Percentiles rank a stretch among this genome's conserved stretches.
phyloP scores from a whole-genome alignment of 768 basidiomycete species.

The Agaricus bisporus region DNA sequence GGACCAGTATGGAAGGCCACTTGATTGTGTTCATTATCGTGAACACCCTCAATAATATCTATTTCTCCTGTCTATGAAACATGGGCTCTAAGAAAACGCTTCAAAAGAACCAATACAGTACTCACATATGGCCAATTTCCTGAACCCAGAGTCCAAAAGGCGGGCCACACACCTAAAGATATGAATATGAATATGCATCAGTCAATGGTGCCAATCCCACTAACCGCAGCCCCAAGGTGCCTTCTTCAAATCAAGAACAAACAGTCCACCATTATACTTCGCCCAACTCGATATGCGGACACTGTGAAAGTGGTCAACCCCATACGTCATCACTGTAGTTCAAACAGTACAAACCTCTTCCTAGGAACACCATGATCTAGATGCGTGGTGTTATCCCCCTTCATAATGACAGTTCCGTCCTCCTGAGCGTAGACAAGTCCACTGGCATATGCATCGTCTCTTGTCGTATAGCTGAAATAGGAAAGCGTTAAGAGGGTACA shows the following conservation, averaged over 20 bases:
- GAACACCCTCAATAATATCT: conserved; percentile 81
- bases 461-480: conserved; percentile 54
- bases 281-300: conserved; percentile 69
- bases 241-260: conserved; percentile 76
- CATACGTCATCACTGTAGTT: no score
- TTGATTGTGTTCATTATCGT: conserved; percentile 80
- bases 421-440: conserved; percentile 52
- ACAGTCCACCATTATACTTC: conserved; percentile 70
- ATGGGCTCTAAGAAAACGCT: neutral
- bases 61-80: conserved; percentile 63
- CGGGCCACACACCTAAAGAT: conserved; percentile 71
- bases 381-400: conserved; percentile 62
- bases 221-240: conserved; percentile 88
- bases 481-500: neutral
- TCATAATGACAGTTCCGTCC: conserved; percentile 65
- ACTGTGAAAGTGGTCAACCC: conserved; percentile 26
- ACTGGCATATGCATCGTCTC: conserved; percentile 42
- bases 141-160: conserved; percentile 70
- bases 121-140: conserved; percentile 57
- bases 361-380: conserved; percentile 49
- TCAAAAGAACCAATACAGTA: neutral
- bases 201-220: conserved; percentile 13
- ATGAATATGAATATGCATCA: neutral
- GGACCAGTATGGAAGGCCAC: conserved; percentile 74
- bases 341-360: conserved; percentile 40